Conservation (phyloP, 2,329 filamentous ascomycete species). For the Huntiella moniliformis region DNA sequence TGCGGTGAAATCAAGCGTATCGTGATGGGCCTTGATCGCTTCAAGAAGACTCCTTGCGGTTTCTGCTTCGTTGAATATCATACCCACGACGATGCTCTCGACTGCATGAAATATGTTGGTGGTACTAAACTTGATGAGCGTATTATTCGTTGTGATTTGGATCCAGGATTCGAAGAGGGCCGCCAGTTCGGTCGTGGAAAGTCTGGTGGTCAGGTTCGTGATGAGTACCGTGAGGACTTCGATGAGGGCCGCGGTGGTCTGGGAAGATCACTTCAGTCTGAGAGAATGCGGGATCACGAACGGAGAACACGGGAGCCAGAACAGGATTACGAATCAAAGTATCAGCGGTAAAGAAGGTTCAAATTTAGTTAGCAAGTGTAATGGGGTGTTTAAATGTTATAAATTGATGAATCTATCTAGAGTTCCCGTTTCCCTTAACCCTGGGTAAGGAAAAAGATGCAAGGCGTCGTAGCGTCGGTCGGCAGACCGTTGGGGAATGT, state of each 20-base stretch:
- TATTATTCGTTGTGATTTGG: slow-evolving; percentile 84
- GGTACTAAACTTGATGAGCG: slow-evolving; percentile 96
- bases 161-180: slow-evolving; percentile 90
- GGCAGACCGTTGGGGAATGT: neutral
- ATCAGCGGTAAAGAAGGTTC: slow-evolving; percentile 6
- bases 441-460: no score
- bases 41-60: slow-evolving; percentile 92
- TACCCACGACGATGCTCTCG: slow-evolving; percentile 87
- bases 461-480: neutral
- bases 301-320: slow-evolving; percentile 17
- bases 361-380: no score
- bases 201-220: slow-evolving; percentile 87
- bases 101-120: slow-evolving; percentile 97
- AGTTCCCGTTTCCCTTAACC: neutral
- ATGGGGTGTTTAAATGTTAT: no score
- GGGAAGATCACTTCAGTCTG: slow-evolving; percentile 52
- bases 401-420: neutral
- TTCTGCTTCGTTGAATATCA: slow-evolving; percentile 99
- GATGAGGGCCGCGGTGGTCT: slow-evolving; percentile 86
- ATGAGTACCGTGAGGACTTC: slow-evolving; percentile 94
- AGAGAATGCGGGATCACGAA: slow-evolving; percentile 25
- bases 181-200: slow-evolving; percentile 91
- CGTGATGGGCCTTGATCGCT: slow-evolving; percentile 92
- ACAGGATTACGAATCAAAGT: slow-evolving; percentile 19
- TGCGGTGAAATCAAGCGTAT: slow-evolving; percentile 96